Base-by-base conservation (phyloP, 2,329 filamentous ascomycete genomes). In the Epichloe glyceriae region DNA sequence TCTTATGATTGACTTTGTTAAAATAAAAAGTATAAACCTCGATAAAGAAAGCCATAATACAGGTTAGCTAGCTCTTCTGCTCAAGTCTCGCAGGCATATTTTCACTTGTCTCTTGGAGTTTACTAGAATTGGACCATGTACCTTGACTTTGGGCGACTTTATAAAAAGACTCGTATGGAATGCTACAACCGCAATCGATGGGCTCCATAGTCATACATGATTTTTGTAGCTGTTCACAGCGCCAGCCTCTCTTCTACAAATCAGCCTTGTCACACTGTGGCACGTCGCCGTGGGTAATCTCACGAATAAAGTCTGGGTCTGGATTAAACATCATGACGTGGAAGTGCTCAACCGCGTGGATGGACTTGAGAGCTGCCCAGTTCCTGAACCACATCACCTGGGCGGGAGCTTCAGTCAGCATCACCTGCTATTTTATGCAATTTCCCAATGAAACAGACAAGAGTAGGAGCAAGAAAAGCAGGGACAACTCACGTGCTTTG, bases 271-370 rank as follows among this genome's bases (percentile, higher is more conserved):
- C 70, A 55, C 74, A 75, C 61, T 86, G 72, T 2, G 87, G 82
- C 43, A 85, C 72, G 68, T 95, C 88, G 12, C 82, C 84, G 38
- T 79, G 71, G 5, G 88, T 95, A 54, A 95, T 75, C 50, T 80
- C 70, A 48, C 71, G 70, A 44, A 95, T 67, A 57, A 94, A 88
- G 3, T 71, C 74, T 39, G 73, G 71, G 58, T 91, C 82, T 1
- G 89, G 83, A 58, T 87, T 75, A 64, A 83, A 86, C 50, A 96
- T 72, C 88, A 96, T 89, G 61, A 96, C 84, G 66, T 97, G 91
- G 62, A 97, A 93, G 65, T 97, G 91, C 72, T 96, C 90, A 11
- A 97, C 80, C 1, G 86, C 81, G 59, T 88, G 80, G 30, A 97
- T 80, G 22, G 85, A 93, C 71, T 95, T 95, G 57, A 96, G 70